Base-by-base conservation (phyloP, 2,329 filamentous ascomycete genomes). In the Huntiella abstrusa region DNA sequence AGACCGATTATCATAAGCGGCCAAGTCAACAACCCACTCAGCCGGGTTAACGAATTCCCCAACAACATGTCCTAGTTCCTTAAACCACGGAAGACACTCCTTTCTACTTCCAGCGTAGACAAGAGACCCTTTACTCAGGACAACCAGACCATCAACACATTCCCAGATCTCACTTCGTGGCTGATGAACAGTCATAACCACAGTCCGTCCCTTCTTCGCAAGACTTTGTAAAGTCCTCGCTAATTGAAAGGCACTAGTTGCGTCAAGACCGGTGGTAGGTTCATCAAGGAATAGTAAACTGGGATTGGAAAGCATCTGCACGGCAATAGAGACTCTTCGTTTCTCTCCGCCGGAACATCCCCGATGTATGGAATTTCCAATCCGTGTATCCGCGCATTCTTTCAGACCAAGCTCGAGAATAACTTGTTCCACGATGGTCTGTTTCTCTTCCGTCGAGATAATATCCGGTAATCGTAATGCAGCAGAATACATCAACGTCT, bases 341-440 rank as follows among this genome's bases (percentile, higher is more conserved):
- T 85, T 86, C 58, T 87, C 83, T 3, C 82, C 83, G 0, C 83
- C 82, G 40, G 80, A 85, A 54, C 82, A 86, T 0, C 81, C 82
- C 40, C 81, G 77, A 54, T 84, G 78, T 43, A 72, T 70, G 47
- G 70, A 72, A 53, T 77, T 80, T 1, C 82, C 82, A 45, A 87
- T 81, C 6, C 76, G 65, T 0, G 82, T 87, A 52, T 84, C 64
- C 17, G 81, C 81, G 49, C 82, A 85, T 52, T 86, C 80, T 57
- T 84, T 85, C 36, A 87, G 58, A 0, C 81, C 79, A 2, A 87
- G 61, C 54, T 87, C 80, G 6, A 80, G 62, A 39, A 87, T 84
- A 16, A 86, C 80, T 53, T 83, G 77, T 51, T 87, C 80, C 1
- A 87, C 81, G 11, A 85, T 70, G 8, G 62, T 66, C 28, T 62